Percentiles rank a stretch among this genome's conserved stretches.
Evolutionary conservation across 2,329 filamentous ascomycete species (phyloP).

Genomic region (Pseudogymnoascus sp.): DNA sequence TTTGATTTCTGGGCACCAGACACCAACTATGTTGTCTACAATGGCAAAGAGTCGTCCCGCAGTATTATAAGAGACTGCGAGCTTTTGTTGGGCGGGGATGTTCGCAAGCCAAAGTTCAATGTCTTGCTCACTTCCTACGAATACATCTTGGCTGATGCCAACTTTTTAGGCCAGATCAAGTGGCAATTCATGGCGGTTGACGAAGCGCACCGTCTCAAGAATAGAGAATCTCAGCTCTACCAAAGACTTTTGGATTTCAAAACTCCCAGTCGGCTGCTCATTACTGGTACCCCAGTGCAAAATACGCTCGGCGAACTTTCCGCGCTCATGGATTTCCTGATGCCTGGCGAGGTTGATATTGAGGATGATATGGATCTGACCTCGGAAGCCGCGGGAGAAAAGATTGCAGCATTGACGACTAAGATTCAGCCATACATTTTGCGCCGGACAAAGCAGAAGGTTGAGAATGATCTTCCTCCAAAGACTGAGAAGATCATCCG

Average conservation of each 20-base stretch:
- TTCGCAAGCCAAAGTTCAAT: conserved; percentile 89
- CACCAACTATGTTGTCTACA: conserved; percentile 94
- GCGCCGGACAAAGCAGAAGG: conserved; percentile 91
- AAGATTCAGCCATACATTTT: conserved; percentile 92
- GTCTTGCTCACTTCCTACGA: conserved; percentile 97
- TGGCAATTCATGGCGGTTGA: conserved; percentile 97
- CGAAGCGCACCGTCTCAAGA: conserved; percentile 94
- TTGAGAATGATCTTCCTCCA: conserved; percentile 89
- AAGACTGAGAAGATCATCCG: conserved; percentile 99
- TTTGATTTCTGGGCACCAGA: conserved; percentile 96
- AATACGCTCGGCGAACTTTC: conserved; percentile 92
- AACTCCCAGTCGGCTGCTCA: conserved; percentile 79
- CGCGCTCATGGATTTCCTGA: conserved; percentile 90
- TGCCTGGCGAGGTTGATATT: conserved; percentile 86
- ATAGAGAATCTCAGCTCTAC: conserved; percentile 90
- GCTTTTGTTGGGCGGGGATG: conserved; percentile 75
- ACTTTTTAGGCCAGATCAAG: conserved; percentile 81
- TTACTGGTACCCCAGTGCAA: conserved; percentile 95
- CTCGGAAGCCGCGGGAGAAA: conserved; percentile 73
- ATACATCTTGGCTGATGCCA: conserved; percentile 79
- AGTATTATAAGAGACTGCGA: conserved; percentile 86
- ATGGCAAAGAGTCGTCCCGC: conserved; percentile 79
- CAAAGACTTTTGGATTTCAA: conserved; percentile 77
- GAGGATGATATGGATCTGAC: conserved; percentile 85
- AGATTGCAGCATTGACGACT: conserved; percentile 76